Base-by-base conservation (phyloP, 2,329 filamentous ascomycete species). In the Diplodia sapinea region DNA sequence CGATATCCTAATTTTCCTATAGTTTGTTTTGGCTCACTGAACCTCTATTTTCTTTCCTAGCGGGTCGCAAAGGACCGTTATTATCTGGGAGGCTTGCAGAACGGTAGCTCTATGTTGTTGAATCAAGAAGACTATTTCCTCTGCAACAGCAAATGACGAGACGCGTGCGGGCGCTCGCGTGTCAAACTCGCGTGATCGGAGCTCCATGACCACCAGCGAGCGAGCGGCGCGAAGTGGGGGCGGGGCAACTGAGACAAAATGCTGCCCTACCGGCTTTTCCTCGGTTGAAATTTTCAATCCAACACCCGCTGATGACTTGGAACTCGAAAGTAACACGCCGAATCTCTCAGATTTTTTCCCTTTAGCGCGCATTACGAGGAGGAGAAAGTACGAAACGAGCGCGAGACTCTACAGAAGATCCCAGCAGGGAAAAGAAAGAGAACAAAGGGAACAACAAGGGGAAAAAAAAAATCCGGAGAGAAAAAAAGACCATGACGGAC, bases 401-500 rank as follows among this genome's bases (percentile, higher is more conserved):
- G 6, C 12, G 7, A 47, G 15, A 47, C 7, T 47, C n/a, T 8
- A 3, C n/a, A 47, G n/a, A 47, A 5, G 9, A 47, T n/a, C 15
- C n/a, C 40, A 47, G 9, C 40, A 17, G 7, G 40, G n/a, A 20
- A n/a, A 2, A 47, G 9, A 47, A 9, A 43, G 6, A n/a, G 56
- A 23, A 51, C 36, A 15, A 43, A 65, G 33, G 23, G 29, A 47
- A 33, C 1, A 33, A 8, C 31, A 9, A 8, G 8, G n/a, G n/a
- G 12, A 13, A 20, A 29, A 26, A 26, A n/a, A 26, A 15, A 29
- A 29, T 20, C 6, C 17, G 23, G 38, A 23, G 13, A 11, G n/a
- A 40, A 43, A 54, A 36, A 20, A 17, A 23, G 36, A 52, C 47
- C 29, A 83, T 83, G 81, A 73, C 74, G 9, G 82, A 84, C 69